phyloP scores from a whole-genome alignment of 2,329 filamentous ascomycete species.

The Trichoderma koningii region DNA sequence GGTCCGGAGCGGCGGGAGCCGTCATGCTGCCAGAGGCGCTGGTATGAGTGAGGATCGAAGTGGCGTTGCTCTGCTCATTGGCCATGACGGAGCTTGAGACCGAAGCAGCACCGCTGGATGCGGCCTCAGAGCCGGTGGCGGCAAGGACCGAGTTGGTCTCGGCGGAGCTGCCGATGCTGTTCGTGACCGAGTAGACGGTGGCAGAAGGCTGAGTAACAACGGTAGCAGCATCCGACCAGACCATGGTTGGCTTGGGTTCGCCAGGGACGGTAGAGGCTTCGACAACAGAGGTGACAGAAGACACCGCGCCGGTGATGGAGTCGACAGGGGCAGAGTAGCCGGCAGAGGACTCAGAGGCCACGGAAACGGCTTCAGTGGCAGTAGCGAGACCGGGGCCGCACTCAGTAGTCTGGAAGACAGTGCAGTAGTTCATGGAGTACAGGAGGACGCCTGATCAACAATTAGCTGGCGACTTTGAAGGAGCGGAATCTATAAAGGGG shows the following conservation, averaged over 20 bases:
- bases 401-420: constrained; percentile 40
- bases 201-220: constrained; percentile 13
- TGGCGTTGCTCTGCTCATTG: constrained; percentile 28
- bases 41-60: constrained; percentile 32
- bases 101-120: constrained; percentile 26
- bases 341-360: constrained; percentile 27
- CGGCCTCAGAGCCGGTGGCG: constrained; percentile 28
- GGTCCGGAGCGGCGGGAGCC: constrained; percentile 35
- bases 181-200: constrained; percentile 32
- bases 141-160: constrained; percentile 32
- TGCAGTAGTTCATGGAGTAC: constrained; percentile 44
- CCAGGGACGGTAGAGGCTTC: constrained; percentile 11
- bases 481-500: not conserved
- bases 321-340: constrained; percentile 16
- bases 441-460: constrained; percentile 37
- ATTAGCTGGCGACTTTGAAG: not conserved
- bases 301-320: not conserved
- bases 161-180: constrained; percentile 29
- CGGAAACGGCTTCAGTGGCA: constrained; percentile 24
- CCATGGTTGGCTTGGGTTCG: constrained; percentile 2
- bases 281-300: constrained; percentile 6
- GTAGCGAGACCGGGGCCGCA: constrained; percentile 40
- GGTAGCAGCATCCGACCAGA: constrained; percentile 2
- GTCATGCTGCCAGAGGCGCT: constrained; percentile 30
- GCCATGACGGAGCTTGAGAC: constrained; percentile 28